Evolutionary conservation across 2,329 filamentous ascomycete species (phyloP).

Genomic region (Phialocephala sp.): DNA sequence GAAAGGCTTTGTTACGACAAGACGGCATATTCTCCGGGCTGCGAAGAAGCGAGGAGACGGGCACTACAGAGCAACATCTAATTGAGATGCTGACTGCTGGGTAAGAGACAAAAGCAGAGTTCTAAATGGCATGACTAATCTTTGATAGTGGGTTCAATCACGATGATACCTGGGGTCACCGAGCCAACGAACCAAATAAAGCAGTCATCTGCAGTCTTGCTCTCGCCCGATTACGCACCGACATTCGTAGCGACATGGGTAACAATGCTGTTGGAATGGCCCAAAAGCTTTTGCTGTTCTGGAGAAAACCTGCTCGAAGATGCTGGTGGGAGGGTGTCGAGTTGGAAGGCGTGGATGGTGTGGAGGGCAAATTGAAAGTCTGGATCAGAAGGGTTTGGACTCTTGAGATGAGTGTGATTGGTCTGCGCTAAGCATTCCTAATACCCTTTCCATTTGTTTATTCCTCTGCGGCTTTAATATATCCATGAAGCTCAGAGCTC

Average conservation of each 20-base stretch:
- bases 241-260: slow-evolving; percentile 80
- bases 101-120: slow-evolving; percentile 59
- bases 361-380: slow-evolving; percentile 91
- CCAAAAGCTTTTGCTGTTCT: slow-evolving; percentile 96
- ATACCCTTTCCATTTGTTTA: slow-evolving; percentile 16
- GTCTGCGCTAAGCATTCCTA: slow-evolving; percentile 62
- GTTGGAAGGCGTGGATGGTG: slow-evolving; percentile 84
- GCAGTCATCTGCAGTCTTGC: slow-evolving; percentile 97
- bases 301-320: slow-evolving; percentile 92
- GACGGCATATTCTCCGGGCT: slow-evolving; percentile 96
- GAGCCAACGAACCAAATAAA: slow-evolving; percentile 97
- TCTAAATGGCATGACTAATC: slow-evolving; percentile 23
- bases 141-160: slow-evolving; percentile 86
- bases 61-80: slow-evolving; percentile 95
- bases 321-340: slow-evolving; percentile 99
- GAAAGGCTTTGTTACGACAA: slow-evolving; percentile 83
- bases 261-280: slow-evolving; percentile 93
- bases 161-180: slow-evolving; percentile 93
- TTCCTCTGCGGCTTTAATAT: slow-evolving; percentile 17
- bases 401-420: slow-evolving; percentile 95
- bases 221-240: slow-evolving; percentile 88
- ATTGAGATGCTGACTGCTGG: slow-evolving; percentile 99
- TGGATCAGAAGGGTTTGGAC: slow-evolving; percentile 99
- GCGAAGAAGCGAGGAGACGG: slow-evolving; percentile 92
- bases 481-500: slow-evolving; percentile 19